Percentiles rank a stretch among this genome's conserved stretches.
Evolutionary conservation across 352 stramenopile species (phyloP).

Genomic region (Phytophthora boehmeriae): DNA sequence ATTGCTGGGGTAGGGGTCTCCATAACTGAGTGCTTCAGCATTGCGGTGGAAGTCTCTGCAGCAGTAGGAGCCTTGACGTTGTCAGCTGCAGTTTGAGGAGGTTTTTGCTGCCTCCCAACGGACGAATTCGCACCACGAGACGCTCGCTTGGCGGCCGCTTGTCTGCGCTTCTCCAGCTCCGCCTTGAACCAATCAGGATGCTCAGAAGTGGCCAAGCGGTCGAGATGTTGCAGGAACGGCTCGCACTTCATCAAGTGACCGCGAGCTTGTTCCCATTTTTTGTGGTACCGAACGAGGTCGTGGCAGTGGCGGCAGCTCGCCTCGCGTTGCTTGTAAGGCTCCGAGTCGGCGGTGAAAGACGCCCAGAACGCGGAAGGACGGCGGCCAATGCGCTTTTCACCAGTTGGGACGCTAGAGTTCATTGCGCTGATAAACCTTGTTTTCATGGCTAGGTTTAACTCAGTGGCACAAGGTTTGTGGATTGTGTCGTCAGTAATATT

Average conservation of each 20-base stretch:
- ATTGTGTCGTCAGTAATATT: too few species aligned
- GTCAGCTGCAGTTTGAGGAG: too few species aligned
- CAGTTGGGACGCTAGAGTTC: too few species aligned
- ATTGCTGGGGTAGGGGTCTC: neutral
- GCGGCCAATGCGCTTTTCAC: conserved; percentile 26
- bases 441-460: too few species aligned
- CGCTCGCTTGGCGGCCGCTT: neutral
- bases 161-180: conserved; percentile 44
- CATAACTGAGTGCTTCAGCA: too few species aligned
- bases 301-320: conserved; percentile 61
- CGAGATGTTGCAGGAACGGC: conserved; percentile 51
- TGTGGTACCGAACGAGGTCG: conserved; percentile 47
- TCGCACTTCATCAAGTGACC: conserved; percentile 62
- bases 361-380: conserved; percentile 57
- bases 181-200: conserved; percentile 59
- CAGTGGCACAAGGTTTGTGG: too few species aligned
- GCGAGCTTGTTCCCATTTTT: conserved; percentile 70
- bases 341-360: conserved; percentile 49
- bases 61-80: too few species aligned
- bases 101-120: too few species aligned
- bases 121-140: too few species aligned
- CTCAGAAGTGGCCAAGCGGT: conserved; percentile 23
- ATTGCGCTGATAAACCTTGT: too few species aligned
- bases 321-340: conserved; percentile 53
- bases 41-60: too few species aligned